Base-by-base conservation (phyloP, 768 basidiomycete species). In the Peribolospora kevripleyi region DNA sequence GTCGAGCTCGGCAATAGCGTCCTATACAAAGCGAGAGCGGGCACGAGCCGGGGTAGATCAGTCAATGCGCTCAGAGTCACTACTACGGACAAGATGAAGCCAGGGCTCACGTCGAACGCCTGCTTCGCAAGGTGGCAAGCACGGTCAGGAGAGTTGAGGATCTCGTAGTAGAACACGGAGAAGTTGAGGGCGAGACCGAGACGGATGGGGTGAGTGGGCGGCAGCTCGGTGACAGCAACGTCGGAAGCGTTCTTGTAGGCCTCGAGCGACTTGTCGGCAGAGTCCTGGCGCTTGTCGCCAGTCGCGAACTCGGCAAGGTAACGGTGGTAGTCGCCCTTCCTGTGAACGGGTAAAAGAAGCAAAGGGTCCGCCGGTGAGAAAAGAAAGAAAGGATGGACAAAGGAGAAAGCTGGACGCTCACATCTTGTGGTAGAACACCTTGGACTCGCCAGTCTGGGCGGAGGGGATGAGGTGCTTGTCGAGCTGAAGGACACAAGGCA, bases 401-500 rank as follows among this genome's bases (percentile, higher is more conserved):
- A 6, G 36, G 54, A 42, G 50, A 6, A n/a, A 25, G 25, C 25
- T 25, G 25, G 14, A 43, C 6, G 65, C 84, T 60, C 63, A 88
- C 86, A 93, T 88, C 80, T 95, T 95, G 78, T 91, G 88, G 75
- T 97, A 97, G 78, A 95, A 97, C 56, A 95, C 90, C 74, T 93
- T 91, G 57, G 83, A 86, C 72, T 97, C 91, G 66, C 90, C 88
- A 55, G 85, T 82, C 59, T 85, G 86, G 52, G 91, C 91, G 8
- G 87, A 90, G 59, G 88, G 88, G 64, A 86, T 93, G 65, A 95
- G 81, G 75, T 93, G 88, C 74, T 91, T 86, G 70, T 90, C 86
- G 62, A 97, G 83, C 25, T 25, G 25, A 25, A 25, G 25, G 25
- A 25, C 25, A 25, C 25, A 7, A 42, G 6, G 36, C 36, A n/a